Base-by-base conservation (phyloP, 2,329 filamentous ascomycete species). In the Fusarium setosum region DNA sequence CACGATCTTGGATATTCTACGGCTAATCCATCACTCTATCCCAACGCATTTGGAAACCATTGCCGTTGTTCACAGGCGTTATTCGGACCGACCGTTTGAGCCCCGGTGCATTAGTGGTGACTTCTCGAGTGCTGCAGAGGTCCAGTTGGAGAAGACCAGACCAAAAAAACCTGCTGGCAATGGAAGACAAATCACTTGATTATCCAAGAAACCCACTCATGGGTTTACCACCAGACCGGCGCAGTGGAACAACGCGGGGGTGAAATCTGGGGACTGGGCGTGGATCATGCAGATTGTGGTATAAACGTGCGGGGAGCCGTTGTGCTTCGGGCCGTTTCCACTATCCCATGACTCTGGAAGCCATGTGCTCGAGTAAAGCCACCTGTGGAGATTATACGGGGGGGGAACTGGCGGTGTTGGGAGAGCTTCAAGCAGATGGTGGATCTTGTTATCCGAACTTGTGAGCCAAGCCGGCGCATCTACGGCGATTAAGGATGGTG, bases 281-380 rank as follows among this genome's bases (percentile, higher is more conserved):
- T 17, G 47, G 34, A 50, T 50, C 31, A 34, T 18, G 58, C 45
- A 63, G n/a, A 31, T 44, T 54, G 57, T 42, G 52, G 40, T 55
- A 47, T 67, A 67, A 66, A 66, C 44, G 50, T 67, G 63, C 59
- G 63, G 63, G 59, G 63, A 63, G 21, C 17, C 29, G 29, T 57
- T 38, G 42, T 41, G 20, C 49, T 65, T 67, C 63, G 63, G 63
- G 48, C 63, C 63, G 18, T 67, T 67, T 67, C 8, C 0, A 5
- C 15, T 42, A 63, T 56, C 58, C 53, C 63, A 66, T 67, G 63
- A 65, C 63, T 21, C 18, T 31, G 60, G 21, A 18, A 40, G 15
- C 24, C 61, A 49, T 35, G 31, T 32, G 15, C 17, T 49, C 21
- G 29, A 23, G 35, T n/a, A 45, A 17, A 35, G 18, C 35, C 24